Evolutionary conservation across 495 filamentous ascomycete genomes (phyloP), one percentile per base, ranked within the genome.

Genomic region (Rhypophila decipiens): DNA sequence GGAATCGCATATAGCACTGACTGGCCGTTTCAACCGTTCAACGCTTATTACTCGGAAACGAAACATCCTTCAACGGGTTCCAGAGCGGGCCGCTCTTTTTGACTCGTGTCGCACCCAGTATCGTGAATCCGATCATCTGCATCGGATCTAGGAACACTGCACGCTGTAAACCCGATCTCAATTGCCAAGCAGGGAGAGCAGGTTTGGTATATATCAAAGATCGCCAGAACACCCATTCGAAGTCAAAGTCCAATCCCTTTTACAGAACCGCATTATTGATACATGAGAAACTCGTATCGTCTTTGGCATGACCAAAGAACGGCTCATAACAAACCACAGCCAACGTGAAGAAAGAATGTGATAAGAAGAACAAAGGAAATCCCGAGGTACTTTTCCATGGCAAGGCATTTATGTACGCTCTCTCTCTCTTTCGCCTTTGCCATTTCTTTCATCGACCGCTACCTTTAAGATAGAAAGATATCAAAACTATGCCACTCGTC

Each of bases 331-430:
- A 5, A 40, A 23, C 8, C 20, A 10, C 20, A 4, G 7, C 13
- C 21, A 10, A 40, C n/a, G 2, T 12, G 24, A 22, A 21, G 10
- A 40, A 22, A 18, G 12, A 22, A 4, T 11, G 18, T 5, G 19
- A 40, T 2, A 3, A 38, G 24, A 29, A 27, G 9, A 39, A 37
- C 10, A 27, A 39, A 33, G 24, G 27, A 29, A 39, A 27, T 39
- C 18, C 24, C 42, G 29, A 35, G 35, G 38, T 31, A 11, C 46
- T 22, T 39, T 45, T 17, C 46, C 47, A 42, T 54, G 50, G 45
- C 56, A 51, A 53, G 50, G 46, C 49, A 31, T 45, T 18, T 29
- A 27, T 31, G 24, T 24, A 38, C 38, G 38, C 5, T 8, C 10
- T 40, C 19, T 40, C 18, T 23, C 38, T 37, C 18, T 17, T 40